Evolutionary conservation across 192 early-diverging fungal genomes (phyloP), one percentile per base, ranked within the genome.

Genomic region (Gamsiella multidivaricata): DNA sequence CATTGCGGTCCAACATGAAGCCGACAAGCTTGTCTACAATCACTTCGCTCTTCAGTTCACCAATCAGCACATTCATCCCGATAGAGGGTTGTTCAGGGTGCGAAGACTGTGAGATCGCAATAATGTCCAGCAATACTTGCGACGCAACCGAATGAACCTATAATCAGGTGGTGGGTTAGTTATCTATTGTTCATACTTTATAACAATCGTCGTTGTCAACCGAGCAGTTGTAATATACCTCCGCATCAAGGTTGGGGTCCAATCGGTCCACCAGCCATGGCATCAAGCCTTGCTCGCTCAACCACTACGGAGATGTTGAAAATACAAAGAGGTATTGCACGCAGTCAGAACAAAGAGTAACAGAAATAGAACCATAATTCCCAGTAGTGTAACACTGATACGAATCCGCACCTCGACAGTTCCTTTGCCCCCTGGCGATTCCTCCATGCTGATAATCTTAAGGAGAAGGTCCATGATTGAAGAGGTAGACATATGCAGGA

Each of bases 361-460:
- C 7, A 41, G 14, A 41, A 41, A 41, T 41, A 41, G 39, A 14
- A 41, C 7, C 39, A 14, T 14, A 7, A 10, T 41, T 7, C 7
- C 39, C 39, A 18, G 12, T 5, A 9, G 17, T 10, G n/a, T 5
- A 46, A n/a, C n/a, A n/a, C n/a, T 46, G n/a, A 46, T 18, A 18
- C 45, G n/a, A 5, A n/a, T 10, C n/a, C 37, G 2, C 67, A 93
- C 93, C 86, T 93, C 89, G 25, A 96, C 92, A 53, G 96, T 89
- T 17, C 95, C 94, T 18, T 88, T 85, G 3, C 92, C 95, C 69
- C 94, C 92, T 12, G 92, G 89, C 18, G 95, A 83, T 69, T 98
- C 97, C 53, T 96, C 95, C 61, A 96, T 84, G 70, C 94, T 95
- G 61, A 98, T 93, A 17, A 98, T 86, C 66, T 95, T 97, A 47